Evolutionary conservation across 2,329 filamentous ascomycete species (phyloP).

Genomic region (Magnaporthiopsis incrustans): DNA sequence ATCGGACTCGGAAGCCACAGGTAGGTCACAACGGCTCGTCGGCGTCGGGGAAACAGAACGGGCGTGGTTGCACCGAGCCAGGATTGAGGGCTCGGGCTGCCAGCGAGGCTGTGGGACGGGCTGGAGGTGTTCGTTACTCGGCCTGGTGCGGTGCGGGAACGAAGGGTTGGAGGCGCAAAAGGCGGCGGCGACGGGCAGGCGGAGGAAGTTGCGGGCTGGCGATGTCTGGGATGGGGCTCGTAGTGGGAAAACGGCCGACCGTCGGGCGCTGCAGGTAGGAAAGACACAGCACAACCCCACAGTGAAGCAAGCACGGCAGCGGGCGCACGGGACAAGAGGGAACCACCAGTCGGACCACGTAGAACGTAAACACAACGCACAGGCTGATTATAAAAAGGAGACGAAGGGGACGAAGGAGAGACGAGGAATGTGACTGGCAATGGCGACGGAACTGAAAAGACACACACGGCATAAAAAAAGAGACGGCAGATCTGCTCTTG

Average conservation of each 20-base stretch:
- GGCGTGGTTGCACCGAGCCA: background rate
- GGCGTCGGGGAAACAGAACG: background rate
- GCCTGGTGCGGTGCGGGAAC: background rate
- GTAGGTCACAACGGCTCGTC: background rate
- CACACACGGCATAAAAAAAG: background rate
- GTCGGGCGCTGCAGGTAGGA: too few species aligned
- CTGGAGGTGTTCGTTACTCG: background rate
- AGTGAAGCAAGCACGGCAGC: background rate
- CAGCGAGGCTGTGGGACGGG: background rate
- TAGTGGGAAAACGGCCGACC: background rate
- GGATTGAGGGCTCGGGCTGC: background rate
- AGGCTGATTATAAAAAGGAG: background rate
- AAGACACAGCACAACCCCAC: background rate
- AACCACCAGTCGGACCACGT: background rate
- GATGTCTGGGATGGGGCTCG: background rate
- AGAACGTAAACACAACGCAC: background rate
- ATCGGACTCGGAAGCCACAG: background rate
- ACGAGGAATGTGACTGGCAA: background rate
- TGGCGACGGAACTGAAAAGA: background rate
- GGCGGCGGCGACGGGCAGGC: too few species aligned
- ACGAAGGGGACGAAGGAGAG: background rate
- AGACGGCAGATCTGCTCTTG: background rate
- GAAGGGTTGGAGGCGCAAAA: background rate
- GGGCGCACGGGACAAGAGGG: background rate
- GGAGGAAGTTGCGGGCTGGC: too few species aligned